phyloP scores from a whole-genome alignment of 106 monocot genomes.

The Hemerocallis citrina region DNA sequence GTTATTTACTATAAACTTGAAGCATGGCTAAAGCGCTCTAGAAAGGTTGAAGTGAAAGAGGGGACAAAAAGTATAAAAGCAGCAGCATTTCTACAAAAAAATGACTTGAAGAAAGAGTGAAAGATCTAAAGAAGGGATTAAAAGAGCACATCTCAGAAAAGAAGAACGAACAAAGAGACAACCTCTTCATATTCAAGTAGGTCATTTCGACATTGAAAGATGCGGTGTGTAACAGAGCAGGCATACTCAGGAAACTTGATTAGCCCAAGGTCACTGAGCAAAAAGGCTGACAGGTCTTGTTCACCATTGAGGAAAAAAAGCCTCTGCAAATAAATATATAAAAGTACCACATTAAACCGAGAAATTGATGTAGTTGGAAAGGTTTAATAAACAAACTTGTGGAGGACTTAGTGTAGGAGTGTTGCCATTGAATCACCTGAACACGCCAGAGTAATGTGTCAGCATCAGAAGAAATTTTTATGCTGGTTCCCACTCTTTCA shows the following conservation, averaged over 20 bases:
- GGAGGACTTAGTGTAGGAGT: neutral
- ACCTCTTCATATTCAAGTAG: constrained; percentile 97
- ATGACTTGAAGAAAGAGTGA: too few species aligned
- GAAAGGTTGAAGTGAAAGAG: too few species aligned
- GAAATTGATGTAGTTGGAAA: constrained; percentile 3
- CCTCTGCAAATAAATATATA: constrained; percentile 39
- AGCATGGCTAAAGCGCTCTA: too few species aligned
- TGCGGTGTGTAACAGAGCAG: constrained; percentile 44
- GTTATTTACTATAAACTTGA: too few species aligned
- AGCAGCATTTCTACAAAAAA: too few species aligned
- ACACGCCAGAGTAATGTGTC: constrained; percentile 79
- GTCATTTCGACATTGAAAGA: constrained; percentile 42
- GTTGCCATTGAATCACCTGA: constrained; percentile 37
- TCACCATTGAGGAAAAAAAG: constrained; percentile 95
- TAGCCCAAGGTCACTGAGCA: constrained; percentile 80
- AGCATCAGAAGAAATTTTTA: constrained; percentile 52
- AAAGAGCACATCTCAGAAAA: too few species aligned
- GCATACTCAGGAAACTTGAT: constrained; percentile 77
- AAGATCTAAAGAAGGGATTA: too few species aligned
- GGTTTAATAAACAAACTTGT: neutral
- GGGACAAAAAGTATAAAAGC: too few species aligned
- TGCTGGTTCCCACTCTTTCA: constrained; percentile 45
- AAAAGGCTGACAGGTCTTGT: constrained; percentile 85
- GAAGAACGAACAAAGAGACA: neutral
- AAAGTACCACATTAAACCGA: neutral